Conservation (phyloP, 75 land plant species). For the Sequoiadendron giganteum region DNA sequence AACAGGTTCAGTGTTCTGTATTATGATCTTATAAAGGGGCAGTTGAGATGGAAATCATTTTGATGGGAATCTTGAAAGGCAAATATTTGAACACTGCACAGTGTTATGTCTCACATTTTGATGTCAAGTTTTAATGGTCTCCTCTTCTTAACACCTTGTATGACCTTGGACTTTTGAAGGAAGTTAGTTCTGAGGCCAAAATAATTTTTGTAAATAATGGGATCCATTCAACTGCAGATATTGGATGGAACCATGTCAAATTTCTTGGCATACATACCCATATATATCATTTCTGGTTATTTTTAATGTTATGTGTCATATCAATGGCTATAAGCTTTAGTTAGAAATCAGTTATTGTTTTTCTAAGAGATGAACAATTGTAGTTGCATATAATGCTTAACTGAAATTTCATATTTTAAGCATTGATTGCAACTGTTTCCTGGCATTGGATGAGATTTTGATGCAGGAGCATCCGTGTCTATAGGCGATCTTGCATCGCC, state of each 20-base stretch:
- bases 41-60: background rate
- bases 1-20: background rate
- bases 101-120: background rate
- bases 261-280: background rate
- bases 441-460: background rate
- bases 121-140: background rate
- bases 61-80: background rate
- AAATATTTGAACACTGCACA: background rate
- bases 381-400: background rate
- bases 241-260: background rate
- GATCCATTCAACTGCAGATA: background rate
- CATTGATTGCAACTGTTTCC: background rate
- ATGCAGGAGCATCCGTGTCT: too few relatives aligned
- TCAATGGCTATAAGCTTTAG: background rate
- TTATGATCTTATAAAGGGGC: background rate
- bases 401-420: background rate
- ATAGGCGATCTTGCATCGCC: too few relatives aligned
- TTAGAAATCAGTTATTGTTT: background rate
- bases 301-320: background rate
- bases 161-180: background rate
- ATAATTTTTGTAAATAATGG: too few relatives aligned
- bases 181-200: background rate
- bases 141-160: background rate
- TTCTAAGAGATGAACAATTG: background rate
- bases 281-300: background rate